Percentiles rank a stretch among this genome's conserved stretches.
Conservation (phyloP, 2,329 filamentous ascomycete species). For the Pseudophaeomoniella oleicola region DNA sequence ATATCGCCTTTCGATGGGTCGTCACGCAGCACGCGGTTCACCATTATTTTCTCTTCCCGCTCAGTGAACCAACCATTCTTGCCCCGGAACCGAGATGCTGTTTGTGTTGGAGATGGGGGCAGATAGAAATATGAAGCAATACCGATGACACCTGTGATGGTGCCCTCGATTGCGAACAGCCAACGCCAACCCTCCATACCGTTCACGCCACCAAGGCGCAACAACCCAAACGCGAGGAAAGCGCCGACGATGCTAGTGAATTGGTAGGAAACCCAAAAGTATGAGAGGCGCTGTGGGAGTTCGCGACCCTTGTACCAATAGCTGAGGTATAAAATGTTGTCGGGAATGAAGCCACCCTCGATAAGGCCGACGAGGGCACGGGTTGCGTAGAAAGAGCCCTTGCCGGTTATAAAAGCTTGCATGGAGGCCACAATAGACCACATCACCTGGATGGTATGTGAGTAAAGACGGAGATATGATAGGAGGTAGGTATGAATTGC, state of each 20-base stretch:
- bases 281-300: constrained; percentile 33
- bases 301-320: constrained; percentile 52
- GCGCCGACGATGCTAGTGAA: constrained; percentile 24
- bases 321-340: constrained; percentile 38
- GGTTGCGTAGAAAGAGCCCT: constrained; percentile 23
- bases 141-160: constrained; percentile 23
- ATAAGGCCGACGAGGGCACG: constrained; percentile 29
- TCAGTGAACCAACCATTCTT: constrained; percentile 49
- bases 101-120: constrained; percentile 45
- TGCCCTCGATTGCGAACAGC: constrained; percentile 20
- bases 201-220: constrained; percentile 18
- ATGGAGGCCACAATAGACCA: constrained; percentile 19
- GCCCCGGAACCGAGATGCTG: constrained; percentile 20
- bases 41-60: constrained; percentile 51
- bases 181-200: constrained; percentile 16
- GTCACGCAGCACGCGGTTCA: constrained; percentile 28
- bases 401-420: constrained; percentile 32
- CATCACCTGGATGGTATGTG: constrained; percentile 1
- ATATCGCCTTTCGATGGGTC: constrained; percentile 35
- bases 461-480: too few species aligned
- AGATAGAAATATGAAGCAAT: constrained; percentile 32
- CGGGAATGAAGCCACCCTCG: constrained; percentile 31
- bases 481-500: not conserved
- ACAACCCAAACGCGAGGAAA: constrained; percentile 26
- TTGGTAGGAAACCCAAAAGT: constrained; percentile 45